These are phyloP conservation scores for Neofusicoccum sp. DNA, from an alignment of 2,329 filamentous ascomycete species.

Conservation along the genomic window DNA sequence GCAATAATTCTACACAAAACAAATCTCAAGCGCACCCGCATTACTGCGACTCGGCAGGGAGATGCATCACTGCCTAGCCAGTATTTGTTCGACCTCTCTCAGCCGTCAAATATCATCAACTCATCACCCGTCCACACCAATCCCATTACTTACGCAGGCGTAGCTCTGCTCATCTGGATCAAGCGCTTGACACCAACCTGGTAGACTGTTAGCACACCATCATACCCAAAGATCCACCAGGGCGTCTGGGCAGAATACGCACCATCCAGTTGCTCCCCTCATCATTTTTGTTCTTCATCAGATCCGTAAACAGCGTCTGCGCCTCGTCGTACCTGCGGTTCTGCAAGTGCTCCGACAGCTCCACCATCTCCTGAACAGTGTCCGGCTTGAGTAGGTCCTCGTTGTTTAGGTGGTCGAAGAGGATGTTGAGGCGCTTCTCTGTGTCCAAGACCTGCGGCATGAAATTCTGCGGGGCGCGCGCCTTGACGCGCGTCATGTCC, in stretches of 20 bases:
- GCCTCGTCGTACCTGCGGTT: slow-evolving; percentile 47
- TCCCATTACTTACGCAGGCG: slow-evolving; percentile 24
- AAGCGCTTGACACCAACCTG: slow-evolving; percentile 40
- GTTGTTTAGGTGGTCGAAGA: slow-evolving; percentile 98
- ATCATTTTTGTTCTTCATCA: slow-evolving; percentile 49
- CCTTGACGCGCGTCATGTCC: slow-evolving; percentile 86
- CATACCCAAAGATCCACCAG: background rate
- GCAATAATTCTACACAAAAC: too few species aligned
- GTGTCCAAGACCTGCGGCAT: slow-evolving; percentile 88
- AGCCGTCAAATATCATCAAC: too few species aligned
- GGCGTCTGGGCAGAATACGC: slow-evolving; percentile 31
- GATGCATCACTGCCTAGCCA: too few species aligned
- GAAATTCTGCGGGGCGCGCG: slow-evolving; percentile 81
- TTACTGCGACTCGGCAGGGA: too few species aligned
- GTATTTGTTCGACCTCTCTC: too few species aligned
- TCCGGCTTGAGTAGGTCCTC: slow-evolving; percentile 81
- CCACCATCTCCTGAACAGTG: slow-evolving; percentile 66
- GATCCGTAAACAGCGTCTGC: slow-evolving; percentile 42
- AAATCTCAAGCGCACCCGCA: too few species aligned
- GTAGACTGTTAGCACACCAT: slow-evolving; percentile 15
- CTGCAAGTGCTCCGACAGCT: slow-evolving; percentile 49
- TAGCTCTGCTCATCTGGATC: slow-evolving; percentile 39
- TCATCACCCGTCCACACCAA: too few species aligned
- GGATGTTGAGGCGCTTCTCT: slow-evolving; percentile 83
- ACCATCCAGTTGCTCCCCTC: slow-evolving; percentile 54